Base-by-base conservation (phyloP, 176 grass and related monocot species). In the Eleusine coracana region DNA sequence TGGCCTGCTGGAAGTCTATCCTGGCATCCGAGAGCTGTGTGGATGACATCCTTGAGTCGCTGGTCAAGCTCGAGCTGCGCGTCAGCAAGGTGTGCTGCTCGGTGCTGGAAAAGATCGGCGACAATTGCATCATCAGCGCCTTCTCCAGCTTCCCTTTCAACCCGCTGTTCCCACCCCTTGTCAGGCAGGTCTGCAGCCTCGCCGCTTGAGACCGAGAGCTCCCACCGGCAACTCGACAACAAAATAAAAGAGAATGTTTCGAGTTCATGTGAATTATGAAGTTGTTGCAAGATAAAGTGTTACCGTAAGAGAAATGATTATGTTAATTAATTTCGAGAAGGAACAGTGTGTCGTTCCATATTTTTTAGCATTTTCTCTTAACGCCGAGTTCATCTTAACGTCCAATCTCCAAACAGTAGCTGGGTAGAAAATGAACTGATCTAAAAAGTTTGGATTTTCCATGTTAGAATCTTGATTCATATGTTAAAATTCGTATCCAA, bases 1-100 rank as follows among this genome's bases (percentile, higher is more conserved):
- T 15, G n/a, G 80, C 54, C 37, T 82, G 80, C 69, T 82, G 69
- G 80, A 82, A 64, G 27, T 73, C 80, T 17, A 64, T 82, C 80
- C 18, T 51, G 69, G 27, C 18, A 55, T 82, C 80, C 11, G 17
- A 25, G 80, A 38, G 21, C 55, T 64, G 80, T 54, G 80, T 82
- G 68, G 51, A 60, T 10, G 68, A 62, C 68, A 36, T 82, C 38
- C 38, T 60, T 9, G 2, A 17, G 38, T 82, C 40, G 39, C 25
- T 82, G 52, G 68, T 17, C 15, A 10, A 16, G 68, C 52, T 82
- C 16, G 37, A 46, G 23, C 0, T 72, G 23, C 79, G 54, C 38
- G 9, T 71, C 52, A 61, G 79, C 68, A 71, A 27, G 52, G 79
- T 8, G 6, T 82, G 80, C 54, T 82, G 54, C 68, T 42, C 66